A percentile compares a stretch with the other conserved stretches of the same genome.
Conservation (phyloP, 805 yeast species). For the Zygotorulaspora florentina region DNA sequence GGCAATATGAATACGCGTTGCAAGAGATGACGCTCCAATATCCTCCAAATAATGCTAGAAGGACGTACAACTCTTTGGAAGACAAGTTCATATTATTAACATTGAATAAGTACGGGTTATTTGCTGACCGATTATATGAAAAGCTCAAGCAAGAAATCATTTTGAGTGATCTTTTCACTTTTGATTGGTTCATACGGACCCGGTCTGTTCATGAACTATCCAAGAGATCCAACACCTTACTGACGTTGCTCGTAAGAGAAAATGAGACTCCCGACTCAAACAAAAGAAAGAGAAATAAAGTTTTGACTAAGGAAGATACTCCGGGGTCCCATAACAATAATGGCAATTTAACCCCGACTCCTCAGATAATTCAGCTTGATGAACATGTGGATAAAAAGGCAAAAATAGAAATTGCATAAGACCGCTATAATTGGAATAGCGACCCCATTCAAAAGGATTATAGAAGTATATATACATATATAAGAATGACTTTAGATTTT, state of each 20-base stretch:
- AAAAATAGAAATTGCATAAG: conserved; percentile 3
- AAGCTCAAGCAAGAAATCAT: conserved; percentile 61
- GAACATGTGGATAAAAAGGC: conserved; percentile 16
- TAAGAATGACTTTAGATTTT: no score
- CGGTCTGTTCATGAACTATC: conserved; percentile 69
- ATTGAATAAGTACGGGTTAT: conserved; percentile 62
- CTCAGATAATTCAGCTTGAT: conserved; percentile 6
- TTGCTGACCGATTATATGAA: conserved; percentile 56
- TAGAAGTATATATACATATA: no score
- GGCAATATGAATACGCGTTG: conserved; percentile 52
- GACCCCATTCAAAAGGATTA: background rate
- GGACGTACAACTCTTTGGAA: conserved; percentile 64
- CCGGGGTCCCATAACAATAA: conserved; percentile 15
- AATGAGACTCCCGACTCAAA: conserved; percentile 55
- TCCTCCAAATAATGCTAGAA: conserved; percentile 79
- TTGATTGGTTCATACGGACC: conserved; percentile 70
- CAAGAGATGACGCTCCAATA: conserved; percentile 62
- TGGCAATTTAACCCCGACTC: conserved; percentile 8
- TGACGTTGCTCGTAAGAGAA: conserved; percentile 67
- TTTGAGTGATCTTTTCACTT: conserved; percentile 56
- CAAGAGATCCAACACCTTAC: conserved; percentile 62
- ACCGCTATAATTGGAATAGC: background rate
- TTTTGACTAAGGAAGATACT: conserved; percentile 19
- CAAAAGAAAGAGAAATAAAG: conserved; percentile 43
- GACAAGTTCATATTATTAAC: conserved; percentile 62